These are phyloP conservation scores for Termitomyces sp. DNA, from an alignment of 768 basidiomycete species.

Conservation along the genomic window DNA sequence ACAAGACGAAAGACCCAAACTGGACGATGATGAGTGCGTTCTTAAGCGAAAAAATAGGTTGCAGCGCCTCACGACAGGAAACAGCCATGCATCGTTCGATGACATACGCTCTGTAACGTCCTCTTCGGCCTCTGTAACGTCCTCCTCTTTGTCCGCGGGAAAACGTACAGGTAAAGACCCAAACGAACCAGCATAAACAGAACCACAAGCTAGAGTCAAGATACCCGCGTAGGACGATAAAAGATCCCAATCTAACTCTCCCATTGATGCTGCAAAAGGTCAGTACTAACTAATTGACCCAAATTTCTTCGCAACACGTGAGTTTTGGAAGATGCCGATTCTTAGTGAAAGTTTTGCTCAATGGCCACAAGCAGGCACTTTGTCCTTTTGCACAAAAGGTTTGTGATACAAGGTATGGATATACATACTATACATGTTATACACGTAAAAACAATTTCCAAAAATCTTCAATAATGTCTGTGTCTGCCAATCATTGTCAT, in stretches of 20 bases:
- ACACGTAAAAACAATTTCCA: neutral
- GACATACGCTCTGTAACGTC: slow-evolving; percentile 59
- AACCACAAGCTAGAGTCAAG: slow-evolving; percentile 57
- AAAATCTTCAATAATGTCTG: neutral
- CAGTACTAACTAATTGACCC: no score
- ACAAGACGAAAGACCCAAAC: slow-evolving; percentile 68
- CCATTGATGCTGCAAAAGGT: slow-evolving; percentile 4
- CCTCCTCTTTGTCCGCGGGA: slow-evolving; percentile 45
- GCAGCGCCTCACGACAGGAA: slow-evolving; percentile 59
- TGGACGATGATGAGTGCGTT: slow-evolving; percentile 22
- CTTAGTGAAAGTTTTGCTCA: no score
- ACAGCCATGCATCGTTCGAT: slow-evolving; percentile 67
- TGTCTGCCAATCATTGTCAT: neutral
- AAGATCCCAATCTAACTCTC: slow-evolving; percentile 49
- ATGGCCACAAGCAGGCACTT: no score
- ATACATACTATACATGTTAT: neutral
- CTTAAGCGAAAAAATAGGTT: neutral
- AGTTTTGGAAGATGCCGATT: no score
- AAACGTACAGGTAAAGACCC: slow-evolving; percentile 62
- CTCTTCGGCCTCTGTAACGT: slow-evolving; percentile 56
- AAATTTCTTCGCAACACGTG: no score
- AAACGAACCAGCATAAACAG: slow-evolving; percentile 69
- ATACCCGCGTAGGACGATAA: slow-evolving; percentile 69
- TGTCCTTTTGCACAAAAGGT: no score
- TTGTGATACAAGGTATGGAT: no score